These are phyloP conservation scores for Aspergillus spinulosporus DNA, from an alignment of 2,329 filamentous ascomycete species.

Conservation along the genomic window DNA sequence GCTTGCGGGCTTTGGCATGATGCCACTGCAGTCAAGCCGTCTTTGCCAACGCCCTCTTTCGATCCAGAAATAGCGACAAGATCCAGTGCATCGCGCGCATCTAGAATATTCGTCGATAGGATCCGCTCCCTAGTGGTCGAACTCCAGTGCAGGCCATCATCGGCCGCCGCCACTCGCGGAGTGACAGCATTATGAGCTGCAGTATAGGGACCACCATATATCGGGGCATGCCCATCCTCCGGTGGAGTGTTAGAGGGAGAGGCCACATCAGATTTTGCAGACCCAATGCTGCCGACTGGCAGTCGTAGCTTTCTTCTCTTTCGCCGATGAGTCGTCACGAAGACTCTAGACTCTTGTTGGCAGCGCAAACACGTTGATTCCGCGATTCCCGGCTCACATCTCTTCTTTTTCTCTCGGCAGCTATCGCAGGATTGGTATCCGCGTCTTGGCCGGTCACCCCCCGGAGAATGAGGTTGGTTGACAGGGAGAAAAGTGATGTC, in stretches of 20 bases:
- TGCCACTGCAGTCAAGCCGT: too few relatives aligned
- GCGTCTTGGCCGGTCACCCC: background rate
- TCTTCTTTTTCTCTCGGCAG: conserved; percentile 10
- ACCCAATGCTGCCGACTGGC: background rate
- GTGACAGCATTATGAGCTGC: too few relatives aligned
- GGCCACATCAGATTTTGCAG: too few relatives aligned
- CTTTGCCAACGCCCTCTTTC: background rate
- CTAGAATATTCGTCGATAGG: conserved; percentile 6
- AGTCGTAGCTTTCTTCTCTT: conserved; percentile 5
- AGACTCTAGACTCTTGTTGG: background rate
- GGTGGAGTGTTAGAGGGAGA: too few relatives aligned
- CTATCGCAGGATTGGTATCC: conserved; percentile 11
- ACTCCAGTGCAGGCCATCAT: background rate
- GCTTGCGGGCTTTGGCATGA: too few relatives aligned
- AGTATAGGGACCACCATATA: too few relatives aligned
- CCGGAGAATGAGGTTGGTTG: conserved; percentile 5
- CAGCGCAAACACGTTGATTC: background rate
- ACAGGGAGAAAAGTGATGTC: conserved; percentile 7
- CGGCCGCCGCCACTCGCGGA: too few relatives aligned
- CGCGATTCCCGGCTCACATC: background rate
- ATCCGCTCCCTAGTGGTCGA: conserved; percentile 5
- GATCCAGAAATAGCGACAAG: conserved; percentile 4
- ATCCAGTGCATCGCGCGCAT: conserved; percentile 9
- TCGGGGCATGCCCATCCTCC: too few relatives aligned
- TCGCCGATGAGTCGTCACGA: background rate